Base-by-base conservation (phyloP, 2,329 filamentous ascomycete genomes). In the Mycogone perniciosa region DNA sequence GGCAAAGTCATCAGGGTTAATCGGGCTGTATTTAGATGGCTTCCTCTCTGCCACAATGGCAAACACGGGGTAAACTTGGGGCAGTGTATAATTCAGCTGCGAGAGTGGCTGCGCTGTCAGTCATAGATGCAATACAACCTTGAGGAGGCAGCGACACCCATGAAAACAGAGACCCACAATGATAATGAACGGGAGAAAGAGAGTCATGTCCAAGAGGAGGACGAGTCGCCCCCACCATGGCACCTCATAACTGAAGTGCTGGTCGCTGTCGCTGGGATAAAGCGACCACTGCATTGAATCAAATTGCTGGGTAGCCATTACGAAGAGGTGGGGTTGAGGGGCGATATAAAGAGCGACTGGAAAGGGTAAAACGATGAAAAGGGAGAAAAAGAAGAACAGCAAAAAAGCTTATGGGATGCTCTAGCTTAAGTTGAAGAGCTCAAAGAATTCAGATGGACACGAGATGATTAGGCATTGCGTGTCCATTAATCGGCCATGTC, bases 31-130 rank as follows among this genome's bases (percentile, higher is more conserved):
- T 31, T 71, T 69, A 4, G 77, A 75, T 44, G 77, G 75, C 47
- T 73, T 72, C 46, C 79, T 76, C 65, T 82, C 76, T 60, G 82
- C 78, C 56, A 82, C 66, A 54, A 81, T 80, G 62, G 78, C 76
- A 54, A 82, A 71, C 44, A 75, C 72, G 41, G 77, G 74, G 60
- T 75, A 78, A 59, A 82, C 61, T 44, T 66, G 65, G 44, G 69
- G 63, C 44, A 81, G 63, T 6, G 77, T 77, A 67, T 82, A 82
- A 48, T 64, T 59, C 54, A 74, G 58, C 76, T 80, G 20, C 9
- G 35, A 4, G 9, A 8, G 7, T 7, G 7, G 6, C 2, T 7
- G 4, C n/a, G 20, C 30, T 33, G 29, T 13, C 27, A 29, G 41
- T 20, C 7, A 45, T 7, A 37, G 6, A 27, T 37, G 11, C 2